Conservation (phyloP, 208 protist species). For the Leishmania tarentolae region DNA sequence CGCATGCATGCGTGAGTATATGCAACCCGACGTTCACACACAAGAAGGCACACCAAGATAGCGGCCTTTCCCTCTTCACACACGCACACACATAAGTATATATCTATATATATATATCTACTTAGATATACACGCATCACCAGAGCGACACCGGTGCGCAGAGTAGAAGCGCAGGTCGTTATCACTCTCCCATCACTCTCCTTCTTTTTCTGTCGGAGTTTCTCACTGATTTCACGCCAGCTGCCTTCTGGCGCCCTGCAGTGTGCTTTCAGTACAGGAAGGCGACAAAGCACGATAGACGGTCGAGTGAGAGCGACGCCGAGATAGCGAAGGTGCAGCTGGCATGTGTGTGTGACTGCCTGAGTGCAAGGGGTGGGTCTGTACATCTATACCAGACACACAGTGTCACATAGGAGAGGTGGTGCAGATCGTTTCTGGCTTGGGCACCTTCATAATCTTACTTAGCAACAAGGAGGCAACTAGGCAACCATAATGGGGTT, state of each 20-base stretch:
- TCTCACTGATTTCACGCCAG: not conserved
- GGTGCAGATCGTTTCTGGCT: not conserved
- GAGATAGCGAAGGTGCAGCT: not conserved
- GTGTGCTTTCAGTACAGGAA: not conserved
- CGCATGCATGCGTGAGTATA: too few species aligned
- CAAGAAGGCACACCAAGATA: not conserved
- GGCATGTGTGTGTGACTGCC: not conserved
- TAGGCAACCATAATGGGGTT: conserved; percentile 42
- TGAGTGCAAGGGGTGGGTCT: not conserved
- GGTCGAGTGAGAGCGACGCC: not conserved
- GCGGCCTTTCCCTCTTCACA: not conserved
- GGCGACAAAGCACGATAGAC: not conserved
- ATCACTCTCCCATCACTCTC: not conserved
- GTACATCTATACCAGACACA: not conserved
- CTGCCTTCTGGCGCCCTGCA: not conserved
- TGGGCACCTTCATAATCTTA: not conserved
- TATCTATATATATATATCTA: not conserved
- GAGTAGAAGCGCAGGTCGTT: not conserved
- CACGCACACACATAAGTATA: not conserved
- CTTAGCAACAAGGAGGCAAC: not conserved
- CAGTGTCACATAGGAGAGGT: not conserved
- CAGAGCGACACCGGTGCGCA: not conserved
- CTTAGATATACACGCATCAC: not conserved
- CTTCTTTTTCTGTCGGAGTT: not conserved
- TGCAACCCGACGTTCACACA: not conserved